Conservation (phyloP, 2,329 filamentous ascomycete species). For the Myriosclerotinia duriaeana region DNA sequence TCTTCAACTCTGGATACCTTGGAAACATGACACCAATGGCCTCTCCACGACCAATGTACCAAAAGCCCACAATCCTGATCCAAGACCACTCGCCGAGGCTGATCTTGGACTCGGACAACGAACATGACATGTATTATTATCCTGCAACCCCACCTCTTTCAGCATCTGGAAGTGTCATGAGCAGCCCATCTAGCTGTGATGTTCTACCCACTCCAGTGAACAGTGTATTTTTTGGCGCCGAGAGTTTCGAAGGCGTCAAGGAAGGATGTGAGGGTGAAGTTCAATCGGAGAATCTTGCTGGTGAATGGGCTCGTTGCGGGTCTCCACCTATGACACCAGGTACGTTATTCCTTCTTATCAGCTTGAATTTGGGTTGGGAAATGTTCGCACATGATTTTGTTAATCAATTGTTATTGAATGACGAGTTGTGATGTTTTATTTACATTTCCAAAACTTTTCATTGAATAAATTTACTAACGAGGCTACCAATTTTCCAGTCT, state of each 20-base stretch:
- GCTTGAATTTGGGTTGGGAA: not conserved
- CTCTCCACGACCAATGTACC: constrained; percentile 68
- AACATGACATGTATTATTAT: constrained; percentile 65
- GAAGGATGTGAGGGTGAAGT: constrained; percentile 69
- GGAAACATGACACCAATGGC: constrained; percentile 67
- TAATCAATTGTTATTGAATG: not conserved
- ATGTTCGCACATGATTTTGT: not conserved
- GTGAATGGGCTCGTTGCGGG: constrained; percentile 72
- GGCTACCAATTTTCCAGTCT: constrained; percentile 49
- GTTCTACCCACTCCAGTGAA: constrained; percentile 80
- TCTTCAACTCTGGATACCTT: constrained; percentile 38
- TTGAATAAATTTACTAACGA: constrained; percentile 16
- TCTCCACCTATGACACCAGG: constrained; percentile 90
- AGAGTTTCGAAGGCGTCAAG: constrained; percentile 67
- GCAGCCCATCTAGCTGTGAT: constrained; percentile 79
- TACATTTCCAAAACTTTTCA: not conserved
- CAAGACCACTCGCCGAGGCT: constrained; percentile 57
- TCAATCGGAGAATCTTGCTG: constrained; percentile 69
- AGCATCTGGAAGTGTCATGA: constrained; percentile 77
- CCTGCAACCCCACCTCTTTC: constrained; percentile 87
- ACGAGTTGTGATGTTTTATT: not conserved
- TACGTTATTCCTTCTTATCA: constrained; percentile 52
- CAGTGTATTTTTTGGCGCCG: constrained; percentile 72
- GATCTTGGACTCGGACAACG: constrained; percentile 73
- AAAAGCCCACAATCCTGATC: constrained; percentile 72